Evolutionary conservation across 2,329 filamentous ascomycete genomes (phyloP).

Genomic region (Fusarium bactridioides): DNA sequence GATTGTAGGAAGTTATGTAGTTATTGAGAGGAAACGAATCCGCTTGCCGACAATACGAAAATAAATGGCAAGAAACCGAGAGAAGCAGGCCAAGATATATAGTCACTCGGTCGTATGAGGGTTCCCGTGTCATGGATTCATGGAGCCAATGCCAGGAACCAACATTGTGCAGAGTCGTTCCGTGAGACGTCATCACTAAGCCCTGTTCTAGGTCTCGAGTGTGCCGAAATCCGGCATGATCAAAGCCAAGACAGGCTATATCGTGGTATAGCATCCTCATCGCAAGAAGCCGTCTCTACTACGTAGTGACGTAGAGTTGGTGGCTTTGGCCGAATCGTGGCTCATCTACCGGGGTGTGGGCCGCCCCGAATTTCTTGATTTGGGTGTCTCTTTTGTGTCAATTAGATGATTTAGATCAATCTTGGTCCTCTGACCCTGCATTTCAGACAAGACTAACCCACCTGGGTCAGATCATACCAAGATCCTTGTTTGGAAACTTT

Average conservation of each 20-base stretch:
- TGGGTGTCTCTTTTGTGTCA: conserved; percentile 6
- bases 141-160: conserved; percentile 16
- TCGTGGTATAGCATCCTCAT: conserved; percentile 20
- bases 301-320: conserved; percentile 36
- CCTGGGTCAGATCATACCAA: neutral
- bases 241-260: conserved; percentile 23
- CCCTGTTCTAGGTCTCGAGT: conserved; percentile 17
- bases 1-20: neutral
- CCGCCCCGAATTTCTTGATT: conserved; percentile 35
- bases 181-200: conserved; percentile 39
- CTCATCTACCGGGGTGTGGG: conserved; percentile 28
- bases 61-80: neutral
- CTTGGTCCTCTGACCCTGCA: conserved; percentile 7
- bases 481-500: conserved; percentile 19
- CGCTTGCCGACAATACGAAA: conserved; percentile 12
- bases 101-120: neutral
- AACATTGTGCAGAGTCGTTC: conserved; percentile 28
- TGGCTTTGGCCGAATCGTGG: conserved; percentile 40
- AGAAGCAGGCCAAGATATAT: conserved; percentile 24
- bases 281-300: conserved; percentile 22
- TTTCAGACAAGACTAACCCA: conserved; percentile 3
- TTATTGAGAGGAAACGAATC: neutral
- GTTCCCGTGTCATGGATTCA: neutral
- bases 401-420: conserved; percentile 2
- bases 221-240: conserved; percentile 28